Conservation (phyloP, 2,329 filamentous ascomycete genomes). For the Chalaropsis ovoidea region DNA sequence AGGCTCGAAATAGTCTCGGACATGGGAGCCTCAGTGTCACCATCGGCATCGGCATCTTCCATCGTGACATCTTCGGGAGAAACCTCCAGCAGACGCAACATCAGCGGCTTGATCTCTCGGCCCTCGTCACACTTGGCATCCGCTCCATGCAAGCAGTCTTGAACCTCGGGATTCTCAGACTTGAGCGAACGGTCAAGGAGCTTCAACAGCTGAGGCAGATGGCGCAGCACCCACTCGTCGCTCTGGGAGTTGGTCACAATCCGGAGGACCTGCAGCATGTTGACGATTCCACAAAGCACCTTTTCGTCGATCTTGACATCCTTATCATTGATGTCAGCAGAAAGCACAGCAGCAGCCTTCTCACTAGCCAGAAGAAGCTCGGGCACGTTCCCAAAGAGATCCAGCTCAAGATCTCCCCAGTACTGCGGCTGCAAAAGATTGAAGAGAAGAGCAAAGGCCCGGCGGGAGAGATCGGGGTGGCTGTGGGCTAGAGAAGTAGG, state of each 20-base stretch:
- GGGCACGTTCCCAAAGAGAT: slow-evolving; percentile 74
- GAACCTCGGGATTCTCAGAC: slow-evolving; percentile 81
- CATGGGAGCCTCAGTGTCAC: slow-evolving; percentile 66
- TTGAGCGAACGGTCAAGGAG: slow-evolving; percentile 81
- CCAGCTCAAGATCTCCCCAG: slow-evolving; percentile 86
- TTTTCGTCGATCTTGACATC: slow-evolving; percentile 69
- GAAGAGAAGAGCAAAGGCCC: slow-evolving; percentile 68
- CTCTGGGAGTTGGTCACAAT: slow-evolving; percentile 80
- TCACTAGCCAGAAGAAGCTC: slow-evolving; percentile 78
- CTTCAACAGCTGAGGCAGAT: slow-evolving; percentile 69
- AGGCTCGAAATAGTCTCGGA: slow-evolving; percentile 81
- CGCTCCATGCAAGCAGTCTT: slow-evolving; percentile 75
- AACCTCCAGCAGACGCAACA: slow-evolving; percentile 77
- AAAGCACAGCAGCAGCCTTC: slow-evolving; percentile 53
- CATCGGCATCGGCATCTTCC: slow-evolving; percentile 71
- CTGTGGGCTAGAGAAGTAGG: slow-evolving; percentile 35
- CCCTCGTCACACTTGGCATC: slow-evolving; percentile 61
- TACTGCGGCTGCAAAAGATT: slow-evolving; percentile 77
- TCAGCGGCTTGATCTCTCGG: slow-evolving; percentile 60
- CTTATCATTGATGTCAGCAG: slow-evolving; percentile 50
- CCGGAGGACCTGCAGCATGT: slow-evolving; percentile 83
- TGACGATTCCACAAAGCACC: slow-evolving; percentile 47
- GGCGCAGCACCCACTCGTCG: slow-evolving; percentile 80
- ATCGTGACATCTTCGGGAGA: slow-evolving; percentile 67
- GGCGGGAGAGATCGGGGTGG: slow-evolving; percentile 42